These are phyloP conservation scores for Skeletonema costatum DNA, from an alignment of 108 stramenopile genomes.

Conservation along the genomic window DNA sequence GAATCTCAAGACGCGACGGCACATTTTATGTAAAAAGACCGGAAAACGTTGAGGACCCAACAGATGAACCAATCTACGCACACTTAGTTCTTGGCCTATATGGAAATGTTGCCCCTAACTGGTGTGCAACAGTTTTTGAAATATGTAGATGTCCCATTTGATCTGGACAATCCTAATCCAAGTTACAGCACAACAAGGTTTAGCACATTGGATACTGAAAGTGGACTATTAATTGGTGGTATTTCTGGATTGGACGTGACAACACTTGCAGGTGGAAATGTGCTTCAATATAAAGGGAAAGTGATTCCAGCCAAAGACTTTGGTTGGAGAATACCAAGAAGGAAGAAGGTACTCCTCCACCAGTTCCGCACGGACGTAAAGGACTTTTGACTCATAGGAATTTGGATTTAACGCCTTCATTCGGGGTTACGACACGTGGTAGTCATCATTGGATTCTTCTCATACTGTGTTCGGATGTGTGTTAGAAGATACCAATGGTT, in stretches of 20 bases:
- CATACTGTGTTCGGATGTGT: conserved; percentile 84
- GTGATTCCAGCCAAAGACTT: conserved; percentile 68
- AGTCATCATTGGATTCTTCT: conserved; percentile 62
- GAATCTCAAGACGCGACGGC: conserved; percentile 83
- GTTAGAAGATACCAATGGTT: conserved; percentile 55
- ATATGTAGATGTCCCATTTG: conserved; percentile 56
- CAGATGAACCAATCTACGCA: conserved; percentile 69
- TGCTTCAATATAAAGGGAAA: conserved; percentile 68
- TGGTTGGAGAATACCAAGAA: conserved; percentile 65
- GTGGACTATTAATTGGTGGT: conserved; percentile 74
- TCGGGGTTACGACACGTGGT: conserved; percentile 79
- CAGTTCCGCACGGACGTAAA: conserved; percentile 55
- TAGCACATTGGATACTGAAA: conserved; percentile 61
- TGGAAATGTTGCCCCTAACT: conserved; percentile 65
- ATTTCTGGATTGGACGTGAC: conserved; percentile 75
- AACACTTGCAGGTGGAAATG: conserved; percentile 58
- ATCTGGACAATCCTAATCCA: conserved; percentile 68
- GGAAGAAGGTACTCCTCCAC: not conserved
- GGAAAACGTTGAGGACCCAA: conserved; percentile 39
- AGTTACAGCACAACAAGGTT: conserved; percentile 68
- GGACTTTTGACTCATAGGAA: conserved; percentile 80
- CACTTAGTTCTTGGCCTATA: conserved; percentile 70
- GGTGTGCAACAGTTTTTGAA: conserved; percentile 67
- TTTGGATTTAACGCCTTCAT: conserved; percentile 70
- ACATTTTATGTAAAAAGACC: conserved; percentile 79